A percentile compares a stretch with the other conserved stretches of the same genome.
Evolutionary conservation across 441 rosid genomes (phyloP).

Genomic region (Gossypium trilobum): DNA sequence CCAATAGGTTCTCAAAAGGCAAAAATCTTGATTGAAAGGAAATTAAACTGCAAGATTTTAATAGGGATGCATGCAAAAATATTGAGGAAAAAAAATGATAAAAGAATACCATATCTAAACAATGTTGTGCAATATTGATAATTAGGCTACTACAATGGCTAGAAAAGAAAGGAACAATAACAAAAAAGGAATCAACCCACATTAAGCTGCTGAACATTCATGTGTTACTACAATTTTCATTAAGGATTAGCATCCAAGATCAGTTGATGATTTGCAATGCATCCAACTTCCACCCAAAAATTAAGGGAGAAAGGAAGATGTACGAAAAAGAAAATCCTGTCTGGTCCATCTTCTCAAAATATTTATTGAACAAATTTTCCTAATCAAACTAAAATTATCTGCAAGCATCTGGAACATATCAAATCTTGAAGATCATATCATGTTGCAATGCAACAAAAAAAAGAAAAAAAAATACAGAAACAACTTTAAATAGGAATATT

Average conservation of each 20-base stretch:
- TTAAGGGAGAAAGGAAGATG: background rate
- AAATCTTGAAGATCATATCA: slow-evolving; percentile 9
- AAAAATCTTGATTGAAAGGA: slow-evolving; percentile 2
- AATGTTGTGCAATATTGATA: background rate
- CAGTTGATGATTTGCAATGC: background rate
- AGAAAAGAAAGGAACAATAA: background rate
- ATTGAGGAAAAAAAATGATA: background rate
- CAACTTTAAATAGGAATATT: background rate
- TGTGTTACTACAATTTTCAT: background rate
- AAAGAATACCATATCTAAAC: background rate
- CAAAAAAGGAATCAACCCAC: background rate
- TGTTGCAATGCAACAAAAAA: slow-evolving; percentile 2
- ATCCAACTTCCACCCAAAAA: background rate
- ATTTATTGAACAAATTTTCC: background rate
- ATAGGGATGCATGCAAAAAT: background rate
- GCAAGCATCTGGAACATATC: background rate
- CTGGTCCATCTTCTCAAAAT: background rate
- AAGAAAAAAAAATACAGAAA: background rate
- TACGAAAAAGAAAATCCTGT: background rate
- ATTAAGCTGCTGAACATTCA: background rate
- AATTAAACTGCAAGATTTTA: background rate
- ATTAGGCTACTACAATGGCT: background rate
- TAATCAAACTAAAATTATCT: background rate
- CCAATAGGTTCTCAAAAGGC: background rate
- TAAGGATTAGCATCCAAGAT: background rate